Percentiles rank a stretch among this genome's conserved stretches.
phyloP scores from a whole-genome alignment of 2,329 filamentous ascomycete genomes.

The Claviceps pusilla region DNA sequence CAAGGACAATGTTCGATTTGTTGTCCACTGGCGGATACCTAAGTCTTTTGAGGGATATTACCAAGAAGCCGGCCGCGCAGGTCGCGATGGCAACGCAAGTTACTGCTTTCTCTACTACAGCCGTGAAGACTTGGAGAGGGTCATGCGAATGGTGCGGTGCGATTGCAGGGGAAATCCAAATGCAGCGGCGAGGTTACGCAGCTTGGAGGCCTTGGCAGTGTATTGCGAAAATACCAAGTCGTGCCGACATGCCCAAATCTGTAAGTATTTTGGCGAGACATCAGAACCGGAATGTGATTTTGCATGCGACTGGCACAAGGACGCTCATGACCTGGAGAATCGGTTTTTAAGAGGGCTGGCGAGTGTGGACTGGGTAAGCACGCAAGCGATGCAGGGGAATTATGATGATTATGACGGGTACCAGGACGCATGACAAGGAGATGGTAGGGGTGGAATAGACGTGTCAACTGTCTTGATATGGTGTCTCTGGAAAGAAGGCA shows the following conservation, averaged over 20 bases:
- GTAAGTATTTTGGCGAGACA: slow-evolving; percentile 61
- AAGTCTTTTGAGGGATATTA: slow-evolving; percentile 95
- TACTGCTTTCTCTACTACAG: slow-evolving; percentile 86
- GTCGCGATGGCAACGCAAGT: slow-evolving; percentile 74
- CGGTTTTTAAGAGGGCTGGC: slow-evolving; percentile 42
- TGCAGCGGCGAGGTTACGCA: slow-evolving; percentile 41
- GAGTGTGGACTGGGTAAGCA: slow-evolving; percentile 48
- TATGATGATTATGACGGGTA: slow-evolving; percentile 42
- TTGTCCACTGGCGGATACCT: slow-evolving; percentile 85
- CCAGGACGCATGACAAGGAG: slow-evolving; percentile 27
- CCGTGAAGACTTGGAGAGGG: slow-evolving; percentile 68
- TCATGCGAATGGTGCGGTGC: slow-evolving; percentile 40
- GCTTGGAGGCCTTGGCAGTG: slow-evolving; percentile 51
- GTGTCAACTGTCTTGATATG: not conserved
- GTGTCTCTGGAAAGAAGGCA: not conserved
- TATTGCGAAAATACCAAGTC: slow-evolving; percentile 66
- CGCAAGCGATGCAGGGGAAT: slow-evolving; percentile 43
- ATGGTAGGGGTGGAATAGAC: too few species aligned
- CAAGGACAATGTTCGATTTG: slow-evolving; percentile 86
- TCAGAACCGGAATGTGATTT: slow-evolving; percentile 47
- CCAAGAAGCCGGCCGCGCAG: slow-evolving; percentile 85
- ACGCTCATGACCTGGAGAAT: slow-evolving; percentile 39
- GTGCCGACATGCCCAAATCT: slow-evolving; percentile 65
- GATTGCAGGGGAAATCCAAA: slow-evolving; percentile 25
- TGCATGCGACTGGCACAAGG: slow-evolving; percentile 69